Percentiles rank a stretch among this genome's conserved stretches.
phyloP scores from a whole-genome alignment of 2,329 filamentous ascomycete genomes.

The Botrytis fabae region DNA sequence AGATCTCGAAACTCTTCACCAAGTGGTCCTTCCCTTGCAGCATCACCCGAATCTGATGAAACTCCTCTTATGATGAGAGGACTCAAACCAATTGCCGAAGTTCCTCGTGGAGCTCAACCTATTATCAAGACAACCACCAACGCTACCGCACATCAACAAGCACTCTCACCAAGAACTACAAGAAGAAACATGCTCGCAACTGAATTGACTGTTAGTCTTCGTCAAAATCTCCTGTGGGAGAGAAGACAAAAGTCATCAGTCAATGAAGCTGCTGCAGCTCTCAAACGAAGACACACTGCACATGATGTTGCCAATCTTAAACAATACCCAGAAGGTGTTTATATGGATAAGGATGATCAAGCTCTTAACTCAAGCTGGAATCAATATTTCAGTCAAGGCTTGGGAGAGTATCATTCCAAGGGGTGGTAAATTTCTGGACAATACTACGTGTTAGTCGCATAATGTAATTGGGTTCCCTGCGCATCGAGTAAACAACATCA shows the following conservation, averaged over 20 bases:
- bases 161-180: conserved; percentile 87
- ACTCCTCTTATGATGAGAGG: conserved; percentile 57
- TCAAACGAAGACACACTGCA: conserved; percentile 87
- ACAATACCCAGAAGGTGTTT: conserved; percentile 70
- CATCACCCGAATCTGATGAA: conserved; percentile 45
- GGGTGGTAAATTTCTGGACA: conserved; percentile 64
- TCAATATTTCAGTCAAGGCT: conserved; percentile 81
- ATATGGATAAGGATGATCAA: conserved; percentile 57
- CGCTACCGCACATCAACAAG: conserved; percentile 60
- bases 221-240: conserved; percentile 91
- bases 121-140: conserved; percentile 74
- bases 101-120: conserved; percentile 64
- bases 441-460: conserved; percentile 32
- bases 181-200: conserved; percentile 93
- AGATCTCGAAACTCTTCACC: conserved; percentile 66
- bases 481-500: conserved; percentile 28
- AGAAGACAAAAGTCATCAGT: conserved; percentile 78
- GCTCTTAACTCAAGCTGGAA: conserved; percentile 73
- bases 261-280: conserved; percentile 80
- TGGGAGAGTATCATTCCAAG: conserved; percentile 77
- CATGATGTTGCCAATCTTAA: conserved; percentile 87
- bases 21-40: conserved; percentile 65
- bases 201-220: conserved; percentile 88
- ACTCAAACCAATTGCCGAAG: conserved; percentile 46
- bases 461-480: conserved; percentile 34